These are phyloP conservation scores for Candida bentonensis DNA, from an alignment of 805 yeast genomes.

Conservation along the genomic window DNA sequence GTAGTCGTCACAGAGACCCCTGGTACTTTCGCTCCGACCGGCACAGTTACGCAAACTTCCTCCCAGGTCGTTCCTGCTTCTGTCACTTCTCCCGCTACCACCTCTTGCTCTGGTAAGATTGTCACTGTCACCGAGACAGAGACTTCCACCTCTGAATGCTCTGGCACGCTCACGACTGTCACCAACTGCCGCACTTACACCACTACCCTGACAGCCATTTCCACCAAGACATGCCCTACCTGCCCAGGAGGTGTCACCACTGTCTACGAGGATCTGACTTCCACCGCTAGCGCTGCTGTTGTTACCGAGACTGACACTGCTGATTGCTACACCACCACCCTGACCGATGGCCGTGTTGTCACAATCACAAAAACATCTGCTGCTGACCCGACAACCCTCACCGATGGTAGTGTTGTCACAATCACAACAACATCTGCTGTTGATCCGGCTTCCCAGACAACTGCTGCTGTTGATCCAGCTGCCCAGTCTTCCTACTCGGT, in stretches of 20 bases:
- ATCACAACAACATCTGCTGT: constrained; percentile 3
- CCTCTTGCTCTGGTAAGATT: too few relatives aligned
- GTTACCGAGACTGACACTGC: constrained; percentile 4
- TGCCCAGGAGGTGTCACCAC: neutral
- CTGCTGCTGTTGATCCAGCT: constrained; percentile 7
- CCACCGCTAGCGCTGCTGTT: neutral
- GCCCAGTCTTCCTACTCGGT: constrained; percentile 5
- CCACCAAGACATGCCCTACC: neutral
- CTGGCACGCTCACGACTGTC: neutral
- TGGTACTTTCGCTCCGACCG: neutral
- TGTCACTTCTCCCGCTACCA: too few relatives aligned
- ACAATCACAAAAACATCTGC: constrained; percentile 2
- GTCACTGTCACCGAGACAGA: too few relatives aligned
- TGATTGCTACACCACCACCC: constrained; percentile 2
- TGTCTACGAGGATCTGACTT: neutral
- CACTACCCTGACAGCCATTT: neutral
- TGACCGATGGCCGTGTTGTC: neutral
- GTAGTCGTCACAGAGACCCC: neutral
- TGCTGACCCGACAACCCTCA: constrained; percentile 2
- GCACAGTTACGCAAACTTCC: neutral
- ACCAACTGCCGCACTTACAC: neutral
- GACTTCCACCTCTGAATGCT: neutral
- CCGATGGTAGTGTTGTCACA: constrained; percentile 1
- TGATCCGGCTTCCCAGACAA: constrained; percentile 5
- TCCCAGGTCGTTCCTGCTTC: neutral